Conservation (phyloP, 2,329 filamentous ascomycete species). For the Alternaria ventricosa region DNA sequence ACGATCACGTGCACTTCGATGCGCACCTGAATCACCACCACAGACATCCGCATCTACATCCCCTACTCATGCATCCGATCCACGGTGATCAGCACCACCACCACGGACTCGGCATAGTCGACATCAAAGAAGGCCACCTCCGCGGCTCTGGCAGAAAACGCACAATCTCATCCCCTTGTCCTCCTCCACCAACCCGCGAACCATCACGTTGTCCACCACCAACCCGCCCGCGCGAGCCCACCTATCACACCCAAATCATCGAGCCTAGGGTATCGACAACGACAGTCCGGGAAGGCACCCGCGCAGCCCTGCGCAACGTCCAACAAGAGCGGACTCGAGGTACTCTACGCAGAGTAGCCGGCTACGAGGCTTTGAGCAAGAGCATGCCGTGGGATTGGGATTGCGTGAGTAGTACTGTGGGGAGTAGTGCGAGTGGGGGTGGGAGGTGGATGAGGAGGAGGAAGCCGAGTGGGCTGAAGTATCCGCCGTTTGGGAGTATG, state of each 20-base stretch:
- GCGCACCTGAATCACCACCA: conserved; percentile 27
- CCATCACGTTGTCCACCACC: conserved; percentile 11
- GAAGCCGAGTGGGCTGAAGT: conserved; percentile 21
- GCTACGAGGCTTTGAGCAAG: conserved; percentile 38
- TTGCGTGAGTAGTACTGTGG: conserved; percentile 38
- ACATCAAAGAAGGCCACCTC: conserved; percentile 12
- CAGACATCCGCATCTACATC: conserved; percentile 28
- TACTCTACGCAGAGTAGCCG: conserved; percentile 35
- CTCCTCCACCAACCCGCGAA: conserved; percentile 23
- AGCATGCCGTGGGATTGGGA: conserved; percentile 46
- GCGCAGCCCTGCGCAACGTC: conserved; percentile 29
- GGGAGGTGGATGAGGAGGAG: conserved; percentile 14
- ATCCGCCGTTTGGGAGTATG: conserved; percentile 37
- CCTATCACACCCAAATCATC: conserved; percentile 41
- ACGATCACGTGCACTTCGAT: conserved; percentile 25
- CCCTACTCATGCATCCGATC: conserved; percentile 35
- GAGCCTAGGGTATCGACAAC: conserved; percentile 18
- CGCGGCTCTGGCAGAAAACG: conserved; percentile 31
- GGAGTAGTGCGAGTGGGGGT: conserved; percentile 15
- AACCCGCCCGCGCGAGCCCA: conserved; percentile 24
- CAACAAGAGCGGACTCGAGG: conserved; percentile 20
- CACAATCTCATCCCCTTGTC: conserved; percentile 14
- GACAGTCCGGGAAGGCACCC: conserved; percentile 33
- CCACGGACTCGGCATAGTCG: conserved; percentile 1
- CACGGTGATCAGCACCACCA: conserved; percentile 21